These are phyloP conservation scores for Hirsutella minnesotensis DNA, from an alignment of 2,329 filamentous ascomycete genomes.

Conservation along the genomic window DNA sequence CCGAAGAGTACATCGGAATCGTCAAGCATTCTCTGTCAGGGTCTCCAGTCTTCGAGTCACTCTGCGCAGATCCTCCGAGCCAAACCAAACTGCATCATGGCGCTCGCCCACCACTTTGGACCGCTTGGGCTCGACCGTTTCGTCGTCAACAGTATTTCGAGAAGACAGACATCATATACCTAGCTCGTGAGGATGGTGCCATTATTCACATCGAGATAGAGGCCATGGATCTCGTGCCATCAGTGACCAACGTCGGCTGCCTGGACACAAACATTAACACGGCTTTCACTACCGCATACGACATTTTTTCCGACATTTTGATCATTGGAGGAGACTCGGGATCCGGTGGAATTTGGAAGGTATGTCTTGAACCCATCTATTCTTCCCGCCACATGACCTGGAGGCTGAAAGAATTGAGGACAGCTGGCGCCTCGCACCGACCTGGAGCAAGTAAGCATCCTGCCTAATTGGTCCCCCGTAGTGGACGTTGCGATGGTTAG, in stretches of 20 bases:
- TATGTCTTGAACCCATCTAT: constrained; percentile 22
- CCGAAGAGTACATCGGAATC: constrained; percentile 43
- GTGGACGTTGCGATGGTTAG: constrained; percentile 42
- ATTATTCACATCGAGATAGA: constrained; percentile 63
- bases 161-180: constrained; percentile 66
- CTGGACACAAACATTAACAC: constrained; percentile 64
- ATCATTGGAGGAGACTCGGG: constrained; percentile 70
- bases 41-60: constrained; percentile 32
- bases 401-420: constrained; percentile 3
- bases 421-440: constrained; percentile 44
- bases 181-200: constrained; percentile 79
- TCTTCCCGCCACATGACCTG: not conserved
- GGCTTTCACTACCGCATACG: constrained; percentile 68
- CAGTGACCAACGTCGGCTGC: constrained; percentile 47
- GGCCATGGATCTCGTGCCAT: constrained; percentile 40
- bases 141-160: constrained; percentile 51
- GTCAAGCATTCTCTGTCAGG: constrained; percentile 43
- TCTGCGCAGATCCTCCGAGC: constrained; percentile 27
- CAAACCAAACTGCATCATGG: constrained; percentile 36
- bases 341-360: constrained; percentile 64
- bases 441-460: constrained; percentile 28
- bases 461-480: constrained; percentile 54
- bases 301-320: constrained; percentile 61
- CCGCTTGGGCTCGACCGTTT: constrained; percentile 70
- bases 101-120: constrained; percentile 52